Percentiles rank a stretch among this genome's conserved stretches.
phyloP scores from a whole-genome alignment of 73 alveolate genomes.

The Tetrahymena borealis region DNA sequence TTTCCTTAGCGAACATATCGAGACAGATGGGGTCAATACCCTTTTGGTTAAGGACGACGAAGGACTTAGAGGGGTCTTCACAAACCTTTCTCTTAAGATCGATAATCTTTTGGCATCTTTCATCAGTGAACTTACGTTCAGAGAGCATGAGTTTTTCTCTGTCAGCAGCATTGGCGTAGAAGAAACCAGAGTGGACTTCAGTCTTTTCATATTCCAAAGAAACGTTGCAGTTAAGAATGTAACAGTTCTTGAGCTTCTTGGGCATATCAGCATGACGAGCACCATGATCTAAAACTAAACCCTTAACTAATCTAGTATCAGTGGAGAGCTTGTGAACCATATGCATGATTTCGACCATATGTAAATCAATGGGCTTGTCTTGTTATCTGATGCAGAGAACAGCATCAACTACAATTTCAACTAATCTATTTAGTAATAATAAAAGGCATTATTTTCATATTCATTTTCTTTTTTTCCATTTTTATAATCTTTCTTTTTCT shows the following conservation, averaged over 20 bases:
- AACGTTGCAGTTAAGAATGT: slow-evolving; percentile 95
- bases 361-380: slow-evolving; percentile 62
- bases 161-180: slow-evolving; percentile 97
- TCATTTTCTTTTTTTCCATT: neutral
- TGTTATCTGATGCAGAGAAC: slow-evolving; percentile 75
- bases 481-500: neutral
- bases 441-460: neutral
- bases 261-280: slow-evolving; percentile 98
- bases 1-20: slow-evolving; percentile 98
- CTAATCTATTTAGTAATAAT: slow-evolving; percentile 2
- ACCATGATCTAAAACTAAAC: slow-evolving; percentile 99
- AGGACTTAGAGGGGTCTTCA: slow-evolving; percentile 85
- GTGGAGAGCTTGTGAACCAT: slow-evolving; percentile 97
- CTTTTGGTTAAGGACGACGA: slow-evolving; percentile 97
- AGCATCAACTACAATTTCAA: slow-evolving; percentile 88
- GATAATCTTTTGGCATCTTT: slow-evolving; percentile 92
- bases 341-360: slow-evolving; percentile 99
- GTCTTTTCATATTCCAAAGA: slow-evolving; percentile 99
- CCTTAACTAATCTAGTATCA: slow-evolving; percentile 97
- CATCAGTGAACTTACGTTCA: slow-evolving; percentile 97
- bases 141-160: slow-evolving; percentile 97
- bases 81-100: slow-evolving; percentile 94
- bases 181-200: slow-evolving; percentile 99
- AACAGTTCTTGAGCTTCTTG: slow-evolving; percentile 77
- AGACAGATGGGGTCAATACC: slow-evolving; percentile 99